phyloP scores from a whole-genome alignment of 2,329 filamentous ascomycete genomes.

The Penicillium sp. region DNA sequence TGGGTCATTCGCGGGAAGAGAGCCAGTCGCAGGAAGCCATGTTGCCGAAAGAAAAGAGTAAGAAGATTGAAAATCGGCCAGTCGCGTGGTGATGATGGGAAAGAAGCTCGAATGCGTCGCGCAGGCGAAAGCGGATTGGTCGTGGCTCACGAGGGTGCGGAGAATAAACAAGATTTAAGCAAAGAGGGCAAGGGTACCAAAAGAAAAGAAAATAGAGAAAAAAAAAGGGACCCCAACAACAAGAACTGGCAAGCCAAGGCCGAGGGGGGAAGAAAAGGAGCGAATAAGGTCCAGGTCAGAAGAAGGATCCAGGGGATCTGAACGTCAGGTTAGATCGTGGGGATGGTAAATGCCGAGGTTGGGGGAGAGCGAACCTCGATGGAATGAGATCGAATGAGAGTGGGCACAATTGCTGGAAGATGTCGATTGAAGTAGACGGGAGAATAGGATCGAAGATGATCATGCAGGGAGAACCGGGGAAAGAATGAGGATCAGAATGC shows the following conservation, averaged over 20 bases:
- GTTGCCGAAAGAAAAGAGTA: neutral
- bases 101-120: neutral
- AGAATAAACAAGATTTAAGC: conserved; percentile 7
- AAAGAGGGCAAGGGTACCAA: neutral
- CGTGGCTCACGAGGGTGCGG: neutral
- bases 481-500: conserved; percentile 1
- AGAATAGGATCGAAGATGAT: neutral
- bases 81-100: neutral
- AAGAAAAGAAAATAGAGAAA: neutral
- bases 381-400: neutral
- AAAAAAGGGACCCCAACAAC: neutral
- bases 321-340: conserved; percentile 4
- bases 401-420: neutral
- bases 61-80: neutral
- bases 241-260: conserved; percentile 1
- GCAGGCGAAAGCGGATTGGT: neutral
- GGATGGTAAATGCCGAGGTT: conserved; percentile 10
- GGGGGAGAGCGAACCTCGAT: neutral
- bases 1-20: neutral
- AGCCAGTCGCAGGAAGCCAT: neutral
- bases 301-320: conserved; percentile 1
- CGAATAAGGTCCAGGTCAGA: neutral
- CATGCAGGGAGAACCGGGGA: neutral
- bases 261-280: neutral
- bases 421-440: neutral